Base-by-base conservation (phyloP, 129 eudicot species). In the Centaurea solstitialis region DNA sequence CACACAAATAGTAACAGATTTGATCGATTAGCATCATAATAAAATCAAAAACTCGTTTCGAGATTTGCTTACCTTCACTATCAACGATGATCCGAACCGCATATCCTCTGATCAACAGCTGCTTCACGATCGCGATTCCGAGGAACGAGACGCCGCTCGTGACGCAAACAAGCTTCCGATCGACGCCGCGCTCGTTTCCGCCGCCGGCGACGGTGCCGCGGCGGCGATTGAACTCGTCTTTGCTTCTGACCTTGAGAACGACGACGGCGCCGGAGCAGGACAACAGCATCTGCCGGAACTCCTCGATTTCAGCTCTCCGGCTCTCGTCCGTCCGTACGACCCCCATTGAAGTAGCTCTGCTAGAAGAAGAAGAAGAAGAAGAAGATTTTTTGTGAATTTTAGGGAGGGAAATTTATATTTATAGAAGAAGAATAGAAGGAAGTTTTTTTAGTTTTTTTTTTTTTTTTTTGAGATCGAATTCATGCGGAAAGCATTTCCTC, bases 91-190 rank as follows among this genome's bases (percentile, higher is more conserved):
- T 82, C 23, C 98, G 90, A 12, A 90, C 98, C 74, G 84, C 57
- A 73, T 93, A 93, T 7, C 98, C 98, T 78, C 89, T 85, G 81
- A 85, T 74, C 33, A 93, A 67, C 20, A 93, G 93, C 62, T 86
- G 93, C 47, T 87, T 90, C 3, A 93, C 98, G 62, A 93, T 80
- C 8, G 96, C 93, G 68, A 89, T 82, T 5, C 98, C 93, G 3
- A 93, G 79, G 74, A 79, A 93, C 28, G 93, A 90, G 22, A 90
- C 96, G 74, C 96, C 98, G 85, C 98, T 90, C 5, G 98, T 93
- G 77, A 93, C 93, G 11, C 98, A 93, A 22, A 93, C 98, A 15
- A 88, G 70, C 84, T 85, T 88, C 74, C 87, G 87, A 62, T 78
- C 59, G 15, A 20, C 26, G 4, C 22, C 73, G 40, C 45, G 81